Evolutionary conservation across 257 asterid species (phyloP).

Genomic region (Perilla frutescens): DNA sequence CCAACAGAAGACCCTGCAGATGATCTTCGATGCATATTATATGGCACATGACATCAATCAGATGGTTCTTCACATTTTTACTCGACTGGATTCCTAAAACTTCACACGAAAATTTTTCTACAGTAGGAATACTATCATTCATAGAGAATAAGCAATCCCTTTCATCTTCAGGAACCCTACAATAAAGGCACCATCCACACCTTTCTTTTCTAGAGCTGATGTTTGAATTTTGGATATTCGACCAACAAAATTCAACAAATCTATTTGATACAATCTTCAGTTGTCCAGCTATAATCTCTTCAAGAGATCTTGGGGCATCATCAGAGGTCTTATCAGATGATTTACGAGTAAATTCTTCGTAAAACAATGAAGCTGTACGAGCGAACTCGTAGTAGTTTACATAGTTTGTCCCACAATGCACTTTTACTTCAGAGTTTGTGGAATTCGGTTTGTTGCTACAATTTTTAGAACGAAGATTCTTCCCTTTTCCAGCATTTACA

Average conservation of each 20-base stretch:
- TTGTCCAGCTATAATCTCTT: slow-evolving; percentile 68
- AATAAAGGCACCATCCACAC: slow-evolving; percentile 95
- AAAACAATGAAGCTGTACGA: slow-evolving; percentile 61
- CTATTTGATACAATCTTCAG: slow-evolving; percentile 70
- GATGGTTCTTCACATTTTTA: slow-evolving; percentile 63
- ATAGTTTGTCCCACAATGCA: slow-evolving; percentile 46
- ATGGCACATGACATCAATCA: slow-evolving; percentile 74
- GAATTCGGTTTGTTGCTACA: slow-evolving; percentile 27
- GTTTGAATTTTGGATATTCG: slow-evolving; percentile 50
- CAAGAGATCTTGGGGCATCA: slow-evolving; percentile 54
- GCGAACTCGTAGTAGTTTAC: slow-evolving; percentile 78
- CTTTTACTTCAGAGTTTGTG: slow-evolving; percentile 37
- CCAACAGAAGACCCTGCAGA: slow-evolving; percentile 85
- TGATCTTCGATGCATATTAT: slow-evolving; percentile 74
- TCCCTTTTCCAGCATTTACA: slow-evolving; percentile 42
- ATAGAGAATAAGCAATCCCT: slow-evolving; percentile 70
- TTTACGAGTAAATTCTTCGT: slow-evolving; percentile 58
- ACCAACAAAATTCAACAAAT: slow-evolving; percentile 68
- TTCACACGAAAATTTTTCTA: slow-evolving; percentile 60
- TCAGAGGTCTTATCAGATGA: slow-evolving; percentile 55
- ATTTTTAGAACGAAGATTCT: slow-evolving; percentile 38
- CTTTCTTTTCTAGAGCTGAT: slow-evolving; percentile 63
- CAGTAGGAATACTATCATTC: slow-evolving; percentile 56
- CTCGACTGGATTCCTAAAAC: slow-evolving; percentile 53
- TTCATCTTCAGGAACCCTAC: slow-evolving; percentile 72